Evolutionary conservation across 768 basidiomycete species (phyloP).

Genomic region (Termitomyces eurrhizus): DNA sequence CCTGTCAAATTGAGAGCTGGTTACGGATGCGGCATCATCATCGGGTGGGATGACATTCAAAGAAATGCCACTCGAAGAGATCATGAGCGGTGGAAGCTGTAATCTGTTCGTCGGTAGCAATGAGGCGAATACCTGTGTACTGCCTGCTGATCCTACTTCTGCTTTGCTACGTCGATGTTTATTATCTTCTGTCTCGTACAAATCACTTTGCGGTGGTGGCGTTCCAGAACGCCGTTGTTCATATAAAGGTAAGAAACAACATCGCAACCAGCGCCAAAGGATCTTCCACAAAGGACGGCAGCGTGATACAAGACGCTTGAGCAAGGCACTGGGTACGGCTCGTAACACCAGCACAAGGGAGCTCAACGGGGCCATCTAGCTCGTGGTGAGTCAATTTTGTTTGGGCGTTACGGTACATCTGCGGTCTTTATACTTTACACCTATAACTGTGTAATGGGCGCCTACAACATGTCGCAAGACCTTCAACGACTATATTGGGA

Average conservation of each 20-base stretch:
- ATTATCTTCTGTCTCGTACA: not conserved
- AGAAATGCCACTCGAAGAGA: not conserved
- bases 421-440: not conserved
- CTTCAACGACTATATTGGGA: too few species aligned
- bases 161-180: not conserved
- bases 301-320: not conserved
- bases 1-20: not conserved
- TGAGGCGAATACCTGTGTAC: not conserved
- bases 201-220: not conserved
- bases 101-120: not conserved
- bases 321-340: not conserved
- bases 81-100: not conserved
- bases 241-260: not conserved
- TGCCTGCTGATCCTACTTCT: not conserved
- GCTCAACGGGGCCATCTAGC: not conserved
- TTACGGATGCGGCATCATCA: not conserved
- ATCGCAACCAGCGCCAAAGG: conserved; percentile 1
- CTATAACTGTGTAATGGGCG: not conserved
- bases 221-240: not conserved
- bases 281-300: too few species aligned
- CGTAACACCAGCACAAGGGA: not conserved
- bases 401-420: not conserved
- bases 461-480: not conserved
- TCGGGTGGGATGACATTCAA: conserved; percentile 3
- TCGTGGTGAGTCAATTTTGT: not conserved